These are phyloP conservation scores for Arctostaphylos glauca DNA, from an alignment of 148 eudicot species.

Conservation along the genomic window DNA sequence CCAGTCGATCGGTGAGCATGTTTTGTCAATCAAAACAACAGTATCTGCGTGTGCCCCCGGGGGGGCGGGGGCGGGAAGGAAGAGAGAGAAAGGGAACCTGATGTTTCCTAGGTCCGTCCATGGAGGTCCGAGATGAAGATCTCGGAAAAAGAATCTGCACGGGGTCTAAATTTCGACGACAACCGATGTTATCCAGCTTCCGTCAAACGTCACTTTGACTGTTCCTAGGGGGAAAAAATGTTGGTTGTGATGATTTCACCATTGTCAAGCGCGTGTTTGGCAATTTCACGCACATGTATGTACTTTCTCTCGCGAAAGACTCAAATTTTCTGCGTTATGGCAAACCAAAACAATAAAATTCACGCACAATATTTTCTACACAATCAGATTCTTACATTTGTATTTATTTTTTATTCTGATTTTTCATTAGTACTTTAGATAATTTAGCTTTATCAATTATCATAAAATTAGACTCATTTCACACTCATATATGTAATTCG, in stretches of 20 bases:
- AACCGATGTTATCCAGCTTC: not conserved
- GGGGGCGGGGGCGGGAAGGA: too few species aligned
- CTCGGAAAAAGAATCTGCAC: not conserved
- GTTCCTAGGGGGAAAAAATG: too few species aligned
- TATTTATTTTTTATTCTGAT: too few species aligned
- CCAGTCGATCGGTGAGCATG: not conserved
- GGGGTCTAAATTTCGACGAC: not conserved
- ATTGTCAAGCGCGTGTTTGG: not conserved
- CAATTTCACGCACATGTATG: not conserved
- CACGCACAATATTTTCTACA: too few species aligned
- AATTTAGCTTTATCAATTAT: too few species aligned
- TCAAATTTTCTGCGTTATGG: too few species aligned
- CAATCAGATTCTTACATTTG: too few species aligned
- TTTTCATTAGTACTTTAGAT: too few species aligned
- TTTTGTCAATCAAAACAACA: not conserved
- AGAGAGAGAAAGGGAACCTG: conserved; percentile 36
- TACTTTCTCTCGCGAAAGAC: too few species aligned
- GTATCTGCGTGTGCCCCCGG: not conserved
- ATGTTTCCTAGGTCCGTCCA: conserved; percentile 49
- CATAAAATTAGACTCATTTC: too few species aligned
- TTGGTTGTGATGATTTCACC: not conserved
- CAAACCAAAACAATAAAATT: too few species aligned
- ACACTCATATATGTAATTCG: too few species aligned
- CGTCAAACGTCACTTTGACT: not conserved
- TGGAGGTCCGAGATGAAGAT: conserved; percentile 12